These are phyloP conservation scores for Xylaria bambusicola DNA, from an alignment of 495 filamentous ascomycete genomes.

Conservation along the genomic window DNA sequence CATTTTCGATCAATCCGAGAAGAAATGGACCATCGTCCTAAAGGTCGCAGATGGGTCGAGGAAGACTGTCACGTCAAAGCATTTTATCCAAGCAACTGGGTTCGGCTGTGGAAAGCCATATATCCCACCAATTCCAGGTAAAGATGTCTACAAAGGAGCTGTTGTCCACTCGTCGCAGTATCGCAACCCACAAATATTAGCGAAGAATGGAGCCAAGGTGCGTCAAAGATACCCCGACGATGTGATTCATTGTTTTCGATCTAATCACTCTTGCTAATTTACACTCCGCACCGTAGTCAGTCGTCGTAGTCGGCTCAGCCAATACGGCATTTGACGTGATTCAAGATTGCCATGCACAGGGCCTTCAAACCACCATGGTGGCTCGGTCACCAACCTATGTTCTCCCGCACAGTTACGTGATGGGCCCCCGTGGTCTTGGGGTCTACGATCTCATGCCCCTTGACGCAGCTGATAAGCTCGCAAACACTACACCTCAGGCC, in stretches of 20 bases:
- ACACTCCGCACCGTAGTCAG: slow-evolving; percentile 25
- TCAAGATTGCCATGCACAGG: slow-evolving; percentile 30
- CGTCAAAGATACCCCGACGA: background rate
- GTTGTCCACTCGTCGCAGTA: background rate
- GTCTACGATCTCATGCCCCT: slow-evolving; percentile 25
- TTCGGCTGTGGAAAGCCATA: slow-evolving; percentile 26
- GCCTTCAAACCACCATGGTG: slow-evolving; percentile 32
- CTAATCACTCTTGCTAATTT: background rate
- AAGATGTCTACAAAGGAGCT: background rate
- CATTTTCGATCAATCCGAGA: slow-evolving; percentile 19
- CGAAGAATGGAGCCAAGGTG: background rate
- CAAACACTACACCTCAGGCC: slow-evolving; percentile 24
- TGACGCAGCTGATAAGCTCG: slow-evolving; percentile 22
- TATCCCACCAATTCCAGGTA: background rate
- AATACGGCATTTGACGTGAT: slow-evolving; percentile 43
- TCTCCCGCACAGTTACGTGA: slow-evolving; percentile 29
- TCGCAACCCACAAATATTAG: background rate
- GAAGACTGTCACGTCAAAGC: slow-evolving; percentile 23
- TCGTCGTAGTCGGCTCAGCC: slow-evolving; percentile 37
- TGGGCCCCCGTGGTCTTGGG: slow-evolving; percentile 23
- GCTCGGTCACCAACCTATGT: slow-evolving; percentile 40
- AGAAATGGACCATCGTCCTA: slow-evolving; percentile 28
- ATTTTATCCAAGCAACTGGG: slow-evolving; percentile 40
- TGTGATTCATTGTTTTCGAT: background rate
- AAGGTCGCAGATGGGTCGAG: slow-evolving; percentile 6